Evolutionary conservation across 768 basidiomycete genomes (phyloP), one percentile per base, ranked within the genome.

Genomic region (Psilocybe sp.): DNA sequence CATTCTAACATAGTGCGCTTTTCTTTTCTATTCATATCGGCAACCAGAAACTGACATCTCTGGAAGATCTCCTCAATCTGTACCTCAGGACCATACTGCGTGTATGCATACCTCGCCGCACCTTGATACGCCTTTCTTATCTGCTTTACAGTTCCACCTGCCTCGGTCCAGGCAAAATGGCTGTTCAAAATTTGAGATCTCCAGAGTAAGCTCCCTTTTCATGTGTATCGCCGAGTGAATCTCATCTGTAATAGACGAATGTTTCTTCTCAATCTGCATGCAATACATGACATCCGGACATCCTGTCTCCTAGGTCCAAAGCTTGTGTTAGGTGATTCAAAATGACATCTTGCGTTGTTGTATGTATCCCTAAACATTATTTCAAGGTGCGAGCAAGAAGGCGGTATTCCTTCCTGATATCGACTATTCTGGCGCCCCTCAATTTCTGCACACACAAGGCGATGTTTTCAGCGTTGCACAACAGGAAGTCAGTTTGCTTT

Each of bases 391-490:
- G 9, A 74, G 73, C 54, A 68, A 70, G 41, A 75, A 73, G 39
- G 84, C 77, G 0, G 68, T 83, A 1, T 69, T 78, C 41, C 60
- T 88, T 3, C 60, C 70, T 3, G 80, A 85, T 47, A 69, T 86
- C 40, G 76, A 78, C 32, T 49, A 57, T 2, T 57, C 69, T 28
- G 50, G 55, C 1, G 64, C 66, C 12, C 58, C 76, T 2, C 66
- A 69, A 46, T 57, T 65, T 50, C 60, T 88, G 9, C 64, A 72
- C 20, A 85, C 84, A 2, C 55, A 71, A 15, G 86, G 84, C 46
- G 85, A 87, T 57, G 81, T 87, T 0, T 80, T 89, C 54, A 64
- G 85, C 2, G 65, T 87, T n/a, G 62, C 71, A 41, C 82, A 82
- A 56, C 61, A 70, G 41, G 65, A 75, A 44, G 85, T 85, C 37